Evolutionary conservation across 345 rosid genomes (phyloP), one percentile per base, ranked within the genome.

Genomic region (sweet orange (Citrus sinensis)): DNA sequence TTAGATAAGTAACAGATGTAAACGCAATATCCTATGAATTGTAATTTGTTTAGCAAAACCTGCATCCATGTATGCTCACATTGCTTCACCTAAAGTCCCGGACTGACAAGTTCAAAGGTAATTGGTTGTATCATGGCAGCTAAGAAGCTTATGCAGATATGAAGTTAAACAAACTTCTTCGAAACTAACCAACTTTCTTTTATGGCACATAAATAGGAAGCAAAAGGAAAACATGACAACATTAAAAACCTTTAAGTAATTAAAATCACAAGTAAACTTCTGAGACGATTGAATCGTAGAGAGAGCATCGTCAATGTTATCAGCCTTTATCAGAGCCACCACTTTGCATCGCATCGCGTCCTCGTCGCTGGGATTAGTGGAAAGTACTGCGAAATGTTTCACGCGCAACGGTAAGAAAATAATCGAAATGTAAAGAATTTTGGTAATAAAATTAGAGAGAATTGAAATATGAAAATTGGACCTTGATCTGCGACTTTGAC

Each of bases 331-430:
- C 79, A 96, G 70, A 35, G 97, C 93, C 81, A 90, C 97, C 27
- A 92, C 89, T 81, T 96, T 92, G 85, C 99, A 94, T 79, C 90
- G 87, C 82, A 91, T 81, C 66, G 98, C 97, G 73, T 96, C 99
- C 83, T 89, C 98, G 56, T 96, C 98, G 75, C 84, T 85, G 27
- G 97, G 95, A 67, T 86, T 85, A 67, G 88, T 77, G 10, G 91
- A 79, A 46, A 96, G 86, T 64, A 96, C 99, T 96, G 88, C 83
- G 70, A 67, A 69, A 68, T 25, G 25, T 61, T 29, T 20, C 61
- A 59, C 55, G 25, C 4, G 24, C 9, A 19, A 11, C 29, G 49
- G 27, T 37, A 7, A 46, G n/a, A 73, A 25, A 78, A 8, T 27
- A 69, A 30, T 19, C n/a, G 24, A 9, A 58, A n/a, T 39, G 17